Evolutionary conservation across 495 filamentous ascomycete genomes (phyloP).

Genomic region (Talaromyces liani): DNA sequence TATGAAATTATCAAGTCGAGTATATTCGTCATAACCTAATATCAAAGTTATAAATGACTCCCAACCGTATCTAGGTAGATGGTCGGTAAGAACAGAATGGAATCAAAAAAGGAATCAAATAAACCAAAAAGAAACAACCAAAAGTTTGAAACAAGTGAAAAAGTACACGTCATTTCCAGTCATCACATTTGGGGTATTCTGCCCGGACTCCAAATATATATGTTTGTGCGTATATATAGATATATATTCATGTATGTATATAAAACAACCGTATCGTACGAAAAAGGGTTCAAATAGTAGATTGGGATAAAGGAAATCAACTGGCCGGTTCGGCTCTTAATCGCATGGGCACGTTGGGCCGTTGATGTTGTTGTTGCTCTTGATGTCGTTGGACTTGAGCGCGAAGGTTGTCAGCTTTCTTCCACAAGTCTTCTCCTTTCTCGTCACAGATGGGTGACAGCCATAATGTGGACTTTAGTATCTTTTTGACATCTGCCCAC

Average conservation of each 20-base stretch:
- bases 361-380: conserved; percentile 6
- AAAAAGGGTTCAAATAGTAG: not conserved
- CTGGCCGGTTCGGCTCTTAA: not conserved
- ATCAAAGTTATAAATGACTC: not conserved
- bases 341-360: not conserved
- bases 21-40: not conserved
- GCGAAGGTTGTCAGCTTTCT: conserved; percentile 4
- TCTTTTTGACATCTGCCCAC: conserved; percentile 6
- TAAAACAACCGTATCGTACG: not conserved
- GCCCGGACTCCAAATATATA: conserved; percentile 5
- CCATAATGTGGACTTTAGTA: conserved; percentile 4
- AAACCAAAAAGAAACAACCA: not conserved
- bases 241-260: not conserved
- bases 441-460: conserved; percentile 4
- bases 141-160: not conserved
- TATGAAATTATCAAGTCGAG: not conserved
- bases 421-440: conserved; percentile 7
- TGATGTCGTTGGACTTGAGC: conserved; percentile 6
- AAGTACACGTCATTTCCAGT: conserved; percentile 4
- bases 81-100: not conserved
- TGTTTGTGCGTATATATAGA: not conserved
- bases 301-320: not conserved
- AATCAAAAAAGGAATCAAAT: not conserved
- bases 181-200: conserved; percentile 3
- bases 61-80: not conserved